Conservation (phyloP, 2,329 filamentous ascomycete genomes). For the Xylariaceae sp. region DNA sequence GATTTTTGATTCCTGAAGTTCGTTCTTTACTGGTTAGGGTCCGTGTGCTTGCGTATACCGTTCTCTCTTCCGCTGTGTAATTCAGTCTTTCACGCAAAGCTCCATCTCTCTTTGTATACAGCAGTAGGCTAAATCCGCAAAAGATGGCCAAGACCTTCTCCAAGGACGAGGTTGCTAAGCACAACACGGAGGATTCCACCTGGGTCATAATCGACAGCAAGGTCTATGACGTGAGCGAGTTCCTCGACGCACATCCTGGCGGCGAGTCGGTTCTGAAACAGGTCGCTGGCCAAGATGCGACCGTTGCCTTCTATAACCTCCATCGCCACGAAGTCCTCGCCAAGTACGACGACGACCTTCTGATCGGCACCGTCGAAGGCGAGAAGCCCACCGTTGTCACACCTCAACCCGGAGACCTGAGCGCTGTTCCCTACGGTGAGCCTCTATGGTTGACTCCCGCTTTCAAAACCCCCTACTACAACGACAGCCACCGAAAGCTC, state of each 20-base stretch:
- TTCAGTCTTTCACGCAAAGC: not conserved
- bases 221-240: conserved; percentile 84
- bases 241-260: conserved; percentile 80
- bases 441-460: conserved; percentile 76
- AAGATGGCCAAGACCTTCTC: conserved; percentile 49
- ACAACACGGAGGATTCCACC: conserved; percentile 71
- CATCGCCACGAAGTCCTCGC: conserved; percentile 86
- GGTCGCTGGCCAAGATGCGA: conserved; percentile 79
- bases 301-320: conserved; percentile 83
- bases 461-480: conserved; percentile 80
- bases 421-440: conserved; percentile 78
- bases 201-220: conserved; percentile 86
- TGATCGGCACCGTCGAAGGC: conserved; percentile 71
- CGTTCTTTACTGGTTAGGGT: no score
- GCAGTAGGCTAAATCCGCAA: not conserved
- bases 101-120: no score
- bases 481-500: conserved; percentile 66
- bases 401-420: conserved; percentile 68
- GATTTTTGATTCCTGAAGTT: no score
- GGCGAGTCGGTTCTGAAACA: conserved; percentile 77
- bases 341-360: conserved; percentile 71
- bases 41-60: no score
- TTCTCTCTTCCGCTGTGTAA: not conserved
- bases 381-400: conserved; percentile 74
- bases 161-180: conserved; percentile 67